Conservation (phyloP, 1,284 basidiomycete genomes). For the Phlebopus sp. region DNA sequence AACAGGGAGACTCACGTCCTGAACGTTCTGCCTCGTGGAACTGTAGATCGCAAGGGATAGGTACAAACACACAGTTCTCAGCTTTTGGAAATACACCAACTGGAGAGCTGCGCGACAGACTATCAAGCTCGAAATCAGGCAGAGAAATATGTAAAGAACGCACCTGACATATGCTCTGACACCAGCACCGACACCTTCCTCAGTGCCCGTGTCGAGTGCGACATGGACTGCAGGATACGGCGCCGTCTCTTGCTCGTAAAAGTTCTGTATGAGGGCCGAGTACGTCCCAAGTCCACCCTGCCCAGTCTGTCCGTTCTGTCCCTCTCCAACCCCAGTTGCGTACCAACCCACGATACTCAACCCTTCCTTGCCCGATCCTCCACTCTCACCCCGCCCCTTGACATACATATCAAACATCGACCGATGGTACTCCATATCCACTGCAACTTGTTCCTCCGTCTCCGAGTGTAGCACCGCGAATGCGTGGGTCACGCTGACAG, state of each 20-base stretch:
- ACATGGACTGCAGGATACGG: constrained; percentile 92
- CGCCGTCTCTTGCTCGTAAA: constrained; percentile 90
- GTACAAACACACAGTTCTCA: constrained; percentile 90
- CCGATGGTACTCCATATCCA: constrained; percentile 96
- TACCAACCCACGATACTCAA: constrained; percentile 91
- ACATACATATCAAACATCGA: constrained; percentile 90
- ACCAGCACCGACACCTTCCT: constrained; percentile 69
- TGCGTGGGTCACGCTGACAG: constrained; percentile 75
- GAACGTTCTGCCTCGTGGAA: constrained; percentile 83
- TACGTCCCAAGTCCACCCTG: constrained; percentile 86
- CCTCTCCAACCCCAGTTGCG: constrained; percentile 34
- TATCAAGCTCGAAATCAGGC: constrained; percentile 12
- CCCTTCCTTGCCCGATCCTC: constrained; percentile 24
- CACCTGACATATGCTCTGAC: constrained; percentile 89
- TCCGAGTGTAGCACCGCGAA: constrained; percentile 93
- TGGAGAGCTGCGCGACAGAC: constrained; percentile 75
- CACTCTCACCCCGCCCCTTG: constrained; percentile 70
- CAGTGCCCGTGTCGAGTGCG: constrained; percentile 84
- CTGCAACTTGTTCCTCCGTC: constrained; percentile 87
- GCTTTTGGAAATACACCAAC: constrained; percentile 85
- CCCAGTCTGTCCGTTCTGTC: constrained; percentile 2
- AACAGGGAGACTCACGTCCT: constrained; percentile 61
- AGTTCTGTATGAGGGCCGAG: constrained; percentile 98
- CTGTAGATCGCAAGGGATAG: constrained; percentile 79
- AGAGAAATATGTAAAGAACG: constrained; percentile 20